Evolutionary conservation across 2,329 filamentous ascomycete genomes (phyloP).

Genomic region (Pestalotiopsis sp.): DNA sequence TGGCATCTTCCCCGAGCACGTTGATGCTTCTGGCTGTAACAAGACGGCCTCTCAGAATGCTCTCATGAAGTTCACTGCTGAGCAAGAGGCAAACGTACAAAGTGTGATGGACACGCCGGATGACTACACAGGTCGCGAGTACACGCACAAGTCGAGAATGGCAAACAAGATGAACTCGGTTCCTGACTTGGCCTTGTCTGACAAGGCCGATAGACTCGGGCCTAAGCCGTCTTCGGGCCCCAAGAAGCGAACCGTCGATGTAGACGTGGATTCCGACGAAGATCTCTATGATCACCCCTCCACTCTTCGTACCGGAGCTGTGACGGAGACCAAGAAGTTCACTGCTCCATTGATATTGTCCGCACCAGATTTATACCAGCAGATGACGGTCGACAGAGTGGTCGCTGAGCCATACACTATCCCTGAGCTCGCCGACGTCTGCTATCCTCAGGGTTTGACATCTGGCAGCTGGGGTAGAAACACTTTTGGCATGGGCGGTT

Average conservation of each 20-base stretch:
- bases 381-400: constrained; percentile 12
- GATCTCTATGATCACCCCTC: constrained; percentile 12
- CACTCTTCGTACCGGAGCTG: constrained; percentile 6
- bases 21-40: constrained; percentile 83
- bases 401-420: constrained; percentile 13
- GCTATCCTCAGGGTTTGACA: constrained; percentile 62
- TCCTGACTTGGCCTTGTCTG: constrained; percentile 15
- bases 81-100: constrained; percentile 1
- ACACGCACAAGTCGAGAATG: background rate
- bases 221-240: constrained; percentile 2
- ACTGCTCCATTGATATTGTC: background rate
- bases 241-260: background rate
- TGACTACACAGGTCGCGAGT: constrained; percentile 11
- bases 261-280: constrained; percentile 5
- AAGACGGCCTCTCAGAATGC: constrained; percentile 47
- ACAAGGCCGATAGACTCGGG: constrained; percentile 1
- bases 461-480: constrained; percentile 48
- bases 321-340: constrained; percentile 1
- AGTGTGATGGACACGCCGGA: constrained; percentile 8
- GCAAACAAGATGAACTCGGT: background rate
- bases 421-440: constrained; percentile 39
- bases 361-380: constrained; percentile 16
- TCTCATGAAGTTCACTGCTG: constrained; percentile 21
- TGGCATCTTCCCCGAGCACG: constrained; percentile 77
- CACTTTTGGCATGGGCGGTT: constrained; percentile 63